Base-by-base conservation (phyloP, 176 grass and related monocot genomes). In the Calamus simplicifolius region DNA sequence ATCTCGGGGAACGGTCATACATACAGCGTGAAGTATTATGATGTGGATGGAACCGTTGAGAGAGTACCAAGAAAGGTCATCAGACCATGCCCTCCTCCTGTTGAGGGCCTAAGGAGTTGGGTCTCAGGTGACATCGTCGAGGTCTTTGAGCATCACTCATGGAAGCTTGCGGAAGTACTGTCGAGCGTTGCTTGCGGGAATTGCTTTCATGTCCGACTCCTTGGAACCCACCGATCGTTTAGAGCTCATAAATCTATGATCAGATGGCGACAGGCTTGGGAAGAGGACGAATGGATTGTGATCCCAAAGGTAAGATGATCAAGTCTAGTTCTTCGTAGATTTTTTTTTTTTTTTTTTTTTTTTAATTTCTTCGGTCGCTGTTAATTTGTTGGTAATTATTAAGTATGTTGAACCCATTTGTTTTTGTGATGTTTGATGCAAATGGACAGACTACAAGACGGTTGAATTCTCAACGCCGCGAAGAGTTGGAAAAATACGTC, bases 1-100 rank as follows among this genome's bases (percentile, higher is more conserved):
- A 5, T 75, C 17, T 77, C 51, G 59, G 84, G 83, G 57, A 81
- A 93, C 18, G 84, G 89, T 8, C 83, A 81, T 63, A 72, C 80
- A 17, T 93, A 93, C 61, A 52, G 38, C 29, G 38, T 87, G 16
- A 57, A 29, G 62, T 87, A 82, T 64, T 19, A 49, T 60, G 35
- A 30, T 25, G 16, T 16, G 7, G 30, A 12, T 23, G 56, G 13
- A 3, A 52, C 52, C 29, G 30, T 73, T 3, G 62, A 30, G 1
- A 74, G 75, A 56, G 82, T 93, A 66, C 49, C 25, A 16, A 73
- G 89, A 78, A 73, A 78, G 57, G 38, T 3, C 15, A 69, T 87
- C 66, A 77, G 89, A 2, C 84, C 83, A 0, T 50, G 50, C 13
- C 84, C 88, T 51, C 84, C 77, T 51, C 5, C 16, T 14, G 28